Percentiles rank a stretch among this genome's conserved stretches.
Conservation (phyloP, 2,329 filamentous ascomycete species). For the Ophiostoma fasciatum region DNA sequence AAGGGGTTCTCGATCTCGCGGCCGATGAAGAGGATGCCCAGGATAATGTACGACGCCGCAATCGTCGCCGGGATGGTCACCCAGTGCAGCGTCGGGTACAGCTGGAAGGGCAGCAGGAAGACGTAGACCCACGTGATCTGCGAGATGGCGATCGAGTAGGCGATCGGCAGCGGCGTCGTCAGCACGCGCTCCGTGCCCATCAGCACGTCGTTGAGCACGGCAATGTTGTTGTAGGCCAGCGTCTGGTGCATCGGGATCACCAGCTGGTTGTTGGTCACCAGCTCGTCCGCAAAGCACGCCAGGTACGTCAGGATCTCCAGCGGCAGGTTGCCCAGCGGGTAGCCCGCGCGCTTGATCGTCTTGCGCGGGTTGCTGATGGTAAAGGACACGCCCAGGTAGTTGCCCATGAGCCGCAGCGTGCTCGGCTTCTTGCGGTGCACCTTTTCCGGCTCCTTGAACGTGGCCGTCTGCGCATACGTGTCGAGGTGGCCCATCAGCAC, state of each 20-base stretch:
- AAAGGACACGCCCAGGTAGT: constrained; percentile 54
- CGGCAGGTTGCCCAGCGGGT: constrained; percentile 56
- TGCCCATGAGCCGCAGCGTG: constrained; percentile 39
- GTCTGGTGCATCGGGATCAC: constrained; percentile 34
- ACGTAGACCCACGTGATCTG: constrained; percentile 70
- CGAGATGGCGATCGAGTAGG: constrained; percentile 60
- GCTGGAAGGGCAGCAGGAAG: constrained; percentile 57
- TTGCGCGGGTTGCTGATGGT: constrained; percentile 56
- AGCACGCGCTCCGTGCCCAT: constrained; percentile 57
- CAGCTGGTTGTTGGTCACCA: constrained; percentile 34
- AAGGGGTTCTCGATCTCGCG: constrained; percentile 58
- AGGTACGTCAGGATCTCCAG: constrained; percentile 56
- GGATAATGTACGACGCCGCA: constrained; percentile 55
- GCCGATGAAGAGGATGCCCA: constrained; percentile 51
- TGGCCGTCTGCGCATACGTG: constrained; percentile 43
- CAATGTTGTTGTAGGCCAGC: constrained; percentile 32
- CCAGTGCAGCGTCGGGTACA: constrained; percentile 45
- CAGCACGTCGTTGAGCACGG: constrained; percentile 48
- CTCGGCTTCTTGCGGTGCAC: constrained; percentile 17
- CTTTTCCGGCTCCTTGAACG: constrained; percentile 22
- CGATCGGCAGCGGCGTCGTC: constrained; percentile 53
- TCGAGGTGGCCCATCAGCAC: constrained; percentile 48
- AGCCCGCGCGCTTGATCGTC: constrained; percentile 48
- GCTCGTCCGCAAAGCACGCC: constrained; percentile 42
- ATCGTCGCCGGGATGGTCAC: constrained; percentile 56